Base-by-base conservation (phyloP, 2,329 filamentous ascomycete genomes). In the Colletotrichum eremochloae region DNA sequence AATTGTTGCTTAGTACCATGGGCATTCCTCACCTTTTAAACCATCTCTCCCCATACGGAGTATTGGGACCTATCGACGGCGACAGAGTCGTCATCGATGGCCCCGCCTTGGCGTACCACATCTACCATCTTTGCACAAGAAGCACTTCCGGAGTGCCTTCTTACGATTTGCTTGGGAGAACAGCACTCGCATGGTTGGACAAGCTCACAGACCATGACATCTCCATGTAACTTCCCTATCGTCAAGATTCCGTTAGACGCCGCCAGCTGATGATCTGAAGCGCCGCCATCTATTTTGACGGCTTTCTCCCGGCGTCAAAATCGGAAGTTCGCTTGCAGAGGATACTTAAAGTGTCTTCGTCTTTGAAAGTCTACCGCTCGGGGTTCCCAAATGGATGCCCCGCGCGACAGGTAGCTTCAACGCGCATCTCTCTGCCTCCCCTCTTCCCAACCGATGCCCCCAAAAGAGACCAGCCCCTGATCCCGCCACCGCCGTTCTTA, bases 251-350 rank as follows among this genome's bases (percentile, higher is more conserved):
- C 1, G 20, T 20, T 15, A 20, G 29, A 42, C 5, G 3, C 20
- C 20, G 29, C 52, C 18, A 40, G 57, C 71, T 73, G 31, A 73
- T 55, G 46, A 15, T 29, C 44, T 14, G 42, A 75, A 93, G 91
- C 75, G 83, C 89, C 70, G 89, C 87, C 58, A 93, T 98, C 65
- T 95, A 92, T 79, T 98, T 98, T 77, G 96, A 98, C 80, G 95
- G 95, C 18, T 91, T 90, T 68, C 86, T 98, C 1, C 96, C 96
- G 0, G 71, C 79, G 0, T 81, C 85, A 5, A 97, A 97, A 79
- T 85, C 87, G 44, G 79, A 82, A 0, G 89, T 90, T 8, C 88
- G 94, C 5, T 82, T 91, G 63, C 80, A 86, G 12, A 87, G 94
- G 44, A 84, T 93, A 46, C 83, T 89, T 62, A 86, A 84, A 29